Base-by-base conservation (phyloP, 768 basidiomycete genomes). In the Trametes punicea region DNA sequence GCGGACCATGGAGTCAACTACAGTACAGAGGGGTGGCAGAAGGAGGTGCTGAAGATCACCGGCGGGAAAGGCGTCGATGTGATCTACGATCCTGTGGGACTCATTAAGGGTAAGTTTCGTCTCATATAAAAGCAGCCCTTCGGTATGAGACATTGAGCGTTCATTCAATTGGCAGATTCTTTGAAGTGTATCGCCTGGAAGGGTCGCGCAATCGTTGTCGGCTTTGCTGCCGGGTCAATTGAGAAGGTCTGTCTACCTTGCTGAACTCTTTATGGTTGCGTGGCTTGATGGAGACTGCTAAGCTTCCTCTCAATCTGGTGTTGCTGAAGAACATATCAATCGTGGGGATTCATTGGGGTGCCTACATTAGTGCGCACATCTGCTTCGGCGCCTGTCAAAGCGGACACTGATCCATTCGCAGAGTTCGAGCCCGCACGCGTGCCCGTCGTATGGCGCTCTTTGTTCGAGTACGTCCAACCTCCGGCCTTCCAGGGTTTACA, bases 161-260 rank as follows among this genome's bases (percentile, higher is more conserved):
- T n/a, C 57, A 64, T 65, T 65, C 31, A 8, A 48, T 30, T 10
- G 46, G n/a, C 41, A 90, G 93, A 92, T 68, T 87, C 81, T 44
- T 67, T 98, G 54, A 98, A 95, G 68, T 96, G 93, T 68, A 90
- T 94, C 54, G 90, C 88, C 0, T 98, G 95, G 86, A 94, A 95
- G 69, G 93, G 95, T 1, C 82, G 96, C 13, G 86, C 89, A 1
- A 65, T 99, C 10, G 89, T 98, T n/a, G 86, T 99, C 48, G 97
- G 96, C 6, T 98, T 95, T 70, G 92, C 89, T 3, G 89, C 80
- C 6, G 91, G 91, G 3, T 71, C 77, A 11, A 92, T 96, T 51
- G 92, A 94, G 70, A 90, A 92, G 77, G 87, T 88, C 46, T 9
- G 67, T 52, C 23, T 21, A 13, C 20, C 40, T 21, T 23, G 21